phyloP scores from a whole-genome alignment of 192 early-diverging fungal genomes.

The Entomortierella beljakovae region DNA sequence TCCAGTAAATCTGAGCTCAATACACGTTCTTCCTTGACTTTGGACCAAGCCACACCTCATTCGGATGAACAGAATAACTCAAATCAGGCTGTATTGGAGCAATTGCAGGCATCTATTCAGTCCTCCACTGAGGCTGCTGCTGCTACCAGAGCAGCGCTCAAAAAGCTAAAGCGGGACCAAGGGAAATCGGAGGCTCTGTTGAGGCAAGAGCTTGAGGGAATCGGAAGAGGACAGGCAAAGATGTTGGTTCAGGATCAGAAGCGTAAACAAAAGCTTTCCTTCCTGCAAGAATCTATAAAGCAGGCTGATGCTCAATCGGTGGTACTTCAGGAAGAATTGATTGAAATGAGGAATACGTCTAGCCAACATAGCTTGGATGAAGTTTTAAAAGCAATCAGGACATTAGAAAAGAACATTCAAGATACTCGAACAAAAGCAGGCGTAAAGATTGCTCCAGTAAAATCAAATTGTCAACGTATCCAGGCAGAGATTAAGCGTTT shows the following conservation, averaged over 20 bases:
- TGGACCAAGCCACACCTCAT: neutral
- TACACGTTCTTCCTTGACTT: neutral
- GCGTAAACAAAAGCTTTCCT: conserved; percentile 45
- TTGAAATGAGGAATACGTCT: conserved; percentile 5
- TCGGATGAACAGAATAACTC: conserved; percentile 18
- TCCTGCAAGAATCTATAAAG: conserved; percentile 52
- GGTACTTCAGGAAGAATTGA: conserved; percentile 12
- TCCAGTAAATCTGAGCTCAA: neutral
- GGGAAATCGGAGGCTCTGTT: conserved; percentile 27
- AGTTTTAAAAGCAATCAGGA: neutral
- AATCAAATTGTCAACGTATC: conserved; percentile 25
- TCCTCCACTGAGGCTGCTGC: conserved; percentile 15
- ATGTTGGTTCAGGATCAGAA: conserved; percentile 48
- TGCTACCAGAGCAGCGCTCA: conserved; percentile 14
- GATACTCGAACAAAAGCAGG: conserved; percentile 5
- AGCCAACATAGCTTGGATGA: conserved; percentile 10
- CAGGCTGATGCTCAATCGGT: conserved; percentile 28
- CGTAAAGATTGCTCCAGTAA: conserved; percentile 23
- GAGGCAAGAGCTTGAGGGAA: conserved; percentile 44
- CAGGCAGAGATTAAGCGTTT: conserved; percentile 31
- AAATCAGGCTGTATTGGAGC: conserved; percentile 25
- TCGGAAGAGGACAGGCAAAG: conserved; percentile 48
- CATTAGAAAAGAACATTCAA: conserved; percentile 20
- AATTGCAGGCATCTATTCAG: conserved; percentile 28
- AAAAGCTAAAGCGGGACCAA: conserved; percentile 48